Evolutionary conservation across 345 rosid genomes (phyloP).

Genomic region (Populus alba): DNA sequence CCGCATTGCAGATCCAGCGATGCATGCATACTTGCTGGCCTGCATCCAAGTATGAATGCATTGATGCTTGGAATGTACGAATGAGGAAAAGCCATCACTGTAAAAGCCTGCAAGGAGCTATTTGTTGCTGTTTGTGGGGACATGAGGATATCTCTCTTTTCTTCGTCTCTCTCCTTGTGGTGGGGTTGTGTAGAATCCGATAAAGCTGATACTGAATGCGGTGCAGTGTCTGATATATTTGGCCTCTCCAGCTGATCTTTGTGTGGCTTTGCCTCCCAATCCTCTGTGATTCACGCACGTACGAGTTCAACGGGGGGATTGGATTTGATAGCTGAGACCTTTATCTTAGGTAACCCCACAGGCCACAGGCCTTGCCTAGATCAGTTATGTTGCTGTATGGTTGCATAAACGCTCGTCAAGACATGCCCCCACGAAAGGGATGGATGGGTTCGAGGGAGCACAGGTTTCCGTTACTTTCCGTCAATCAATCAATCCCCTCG

Average conservation of each 20-base stretch:
- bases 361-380: slow-evolving; percentile 16
- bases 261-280: slow-evolving; percentile 1
- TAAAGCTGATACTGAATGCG: slow-evolving; percentile 25
- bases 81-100: slow-evolving; percentile 34
- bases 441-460: slow-evolving; percentile 14
- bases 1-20: not conserved
- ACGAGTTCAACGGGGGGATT: not conserved
- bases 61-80: slow-evolving; percentile 24
- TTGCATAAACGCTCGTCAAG: not conserved
- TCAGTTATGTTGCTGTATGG: slow-evolving; percentile 4
- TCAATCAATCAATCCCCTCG: not conserved
- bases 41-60: slow-evolving; percentile 11
- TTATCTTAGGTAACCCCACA: slow-evolving; percentile 12
- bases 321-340: not conserved
- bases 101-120: slow-evolving; percentile 41
- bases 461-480: slow-evolving; percentile 4
- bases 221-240: slow-evolving; percentile 14
- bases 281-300: not conserved
- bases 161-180: not conserved
- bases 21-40: not conserved
- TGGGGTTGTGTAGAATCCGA: slow-evolving; percentile 32
- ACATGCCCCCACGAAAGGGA: slow-evolving; percentile 1
- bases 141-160: slow-evolving; percentile 17
- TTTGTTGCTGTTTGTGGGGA: slow-evolving; percentile 39
- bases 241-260: not conserved